These are phyloP conservation scores for Chlamydomonas sphaeroides DNA, from an alignment of 139 green algal species.

Conservation along the genomic window DNA sequence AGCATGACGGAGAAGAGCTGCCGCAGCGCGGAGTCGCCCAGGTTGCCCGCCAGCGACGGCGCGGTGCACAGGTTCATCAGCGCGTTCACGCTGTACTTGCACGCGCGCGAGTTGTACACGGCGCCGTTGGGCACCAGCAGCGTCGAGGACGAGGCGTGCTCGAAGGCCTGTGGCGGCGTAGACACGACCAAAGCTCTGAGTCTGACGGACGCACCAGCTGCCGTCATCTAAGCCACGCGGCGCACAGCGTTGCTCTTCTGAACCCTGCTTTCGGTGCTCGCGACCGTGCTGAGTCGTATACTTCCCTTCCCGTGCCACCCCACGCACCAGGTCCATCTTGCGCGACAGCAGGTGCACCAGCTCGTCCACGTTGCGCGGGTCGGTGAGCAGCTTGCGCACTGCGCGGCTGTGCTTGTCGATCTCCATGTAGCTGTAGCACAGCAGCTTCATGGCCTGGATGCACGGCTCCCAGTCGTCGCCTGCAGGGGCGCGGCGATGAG, in stretches of 20 bases:
- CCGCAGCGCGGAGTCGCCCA: conserved; percentile 12
- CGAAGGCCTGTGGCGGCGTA: too few species aligned
- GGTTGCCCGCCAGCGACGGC: conserved; percentile 5
- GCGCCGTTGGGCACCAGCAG: conserved; percentile 4
- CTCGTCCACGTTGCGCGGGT: conserved; percentile 40
- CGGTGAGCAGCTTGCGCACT: conserved; percentile 42
- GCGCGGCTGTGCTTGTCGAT: conserved; percentile 27
- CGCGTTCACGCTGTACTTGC: conserved; percentile 95
- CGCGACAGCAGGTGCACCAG: conserved; percentile 46
- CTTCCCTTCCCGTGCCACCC: too few species aligned
- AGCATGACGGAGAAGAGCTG: conserved; percentile 32
- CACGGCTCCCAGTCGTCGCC: conserved; percentile 49
- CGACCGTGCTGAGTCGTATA: too few species aligned
- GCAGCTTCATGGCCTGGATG: conserved; percentile 85
- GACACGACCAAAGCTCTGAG: too few species aligned
- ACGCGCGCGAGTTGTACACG: conserved; percentile 51
- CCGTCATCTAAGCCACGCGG: too few species aligned
- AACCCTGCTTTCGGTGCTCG: too few species aligned
- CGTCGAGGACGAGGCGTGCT: conserved; percentile 36
- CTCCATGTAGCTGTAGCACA: conserved; percentile 83
- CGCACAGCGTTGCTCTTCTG: too few species aligned
- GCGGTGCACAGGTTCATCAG: conserved; percentile 83
- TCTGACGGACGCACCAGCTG: too few species aligned
- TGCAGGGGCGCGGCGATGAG: neutral
- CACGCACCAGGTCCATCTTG: conserved; percentile 44